Evolutionary conservation across 805 yeast species (phyloP).

Genomic region (Pichia nanzhaoensis): DNA sequence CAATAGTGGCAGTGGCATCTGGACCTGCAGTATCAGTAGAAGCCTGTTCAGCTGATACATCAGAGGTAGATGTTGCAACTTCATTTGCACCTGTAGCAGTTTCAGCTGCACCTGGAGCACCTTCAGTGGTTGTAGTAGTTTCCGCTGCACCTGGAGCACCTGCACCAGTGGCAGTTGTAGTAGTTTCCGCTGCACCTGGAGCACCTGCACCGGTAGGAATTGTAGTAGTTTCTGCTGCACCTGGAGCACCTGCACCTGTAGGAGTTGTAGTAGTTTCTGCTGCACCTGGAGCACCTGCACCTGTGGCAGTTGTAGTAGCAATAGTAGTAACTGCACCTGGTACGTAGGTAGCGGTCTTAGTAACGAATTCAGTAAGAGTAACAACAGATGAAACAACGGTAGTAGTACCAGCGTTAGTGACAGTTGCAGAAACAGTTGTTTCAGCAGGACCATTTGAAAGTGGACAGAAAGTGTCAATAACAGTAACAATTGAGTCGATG

Average conservation of each 20-base stretch:
- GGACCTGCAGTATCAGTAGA: too few species aligned
- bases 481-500: conserved; percentile 1
- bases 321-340: background rate
- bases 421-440: background rate
- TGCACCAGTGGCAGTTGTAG: conserved; percentile 11
- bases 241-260: conserved; percentile 4
- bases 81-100: too few species aligned
- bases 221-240: background rate
- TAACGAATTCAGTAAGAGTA: background rate
- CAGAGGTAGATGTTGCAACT: too few species aligned
- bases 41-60: too few species aligned
- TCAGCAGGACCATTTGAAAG: background rate
- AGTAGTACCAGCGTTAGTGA: conserved; percentile 1
- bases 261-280: background rate
- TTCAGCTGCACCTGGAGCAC: too few species aligned
- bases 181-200: background rate
- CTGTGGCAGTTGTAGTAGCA: conserved; percentile 3
- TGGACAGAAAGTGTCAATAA: conserved; percentile 2
- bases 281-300: background rate
- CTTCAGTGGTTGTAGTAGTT: background rate
- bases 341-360: background rate
- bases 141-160: conserved; percentile 12
- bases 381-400: conserved; percentile 1
- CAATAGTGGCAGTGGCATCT: too few species aligned
- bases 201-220: background rate